Conservation (phyloP, 192 early-diverging fungal species). For the Allomyces arbusculus region DNA sequence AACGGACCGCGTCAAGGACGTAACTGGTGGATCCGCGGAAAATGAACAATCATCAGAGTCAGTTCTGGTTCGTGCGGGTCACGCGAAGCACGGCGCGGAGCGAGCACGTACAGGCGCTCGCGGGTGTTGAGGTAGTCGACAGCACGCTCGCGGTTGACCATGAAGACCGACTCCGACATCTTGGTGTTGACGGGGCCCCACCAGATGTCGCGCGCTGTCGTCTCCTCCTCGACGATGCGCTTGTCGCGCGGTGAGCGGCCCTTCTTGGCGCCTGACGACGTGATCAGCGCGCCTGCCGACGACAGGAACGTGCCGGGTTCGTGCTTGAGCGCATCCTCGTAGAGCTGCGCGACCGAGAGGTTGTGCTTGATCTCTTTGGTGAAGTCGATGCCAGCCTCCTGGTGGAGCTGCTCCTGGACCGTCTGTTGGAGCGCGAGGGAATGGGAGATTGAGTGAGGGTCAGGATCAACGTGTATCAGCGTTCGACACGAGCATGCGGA, state of each 20-base stretch:
- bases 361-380: conserved; percentile 68
- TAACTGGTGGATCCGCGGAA: no score
- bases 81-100: no score
- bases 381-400: conserved; percentile 56
- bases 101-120: conserved; percentile 75
- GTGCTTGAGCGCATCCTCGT: conserved; percentile 73
- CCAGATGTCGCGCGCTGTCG: conserved; percentile 70
- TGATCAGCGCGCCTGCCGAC: conserved; percentile 72
- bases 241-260: conserved; percentile 90
- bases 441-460: no score
- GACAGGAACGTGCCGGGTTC: conserved; percentile 77
- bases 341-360: conserved; percentile 63
- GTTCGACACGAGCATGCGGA: no score
- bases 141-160: conserved; percentile 88
- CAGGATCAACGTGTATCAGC: no score
- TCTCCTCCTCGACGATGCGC: conserved; percentile 82
- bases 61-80: no score
- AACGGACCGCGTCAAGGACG: conserved; percentile 62
- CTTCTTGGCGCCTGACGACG: conserved; percentile 78
- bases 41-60: no score
- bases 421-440: conserved; percentile 9
- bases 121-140: conserved; percentile 93
- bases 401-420: conserved; percentile 44
- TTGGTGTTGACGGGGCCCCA: conserved; percentile 97
- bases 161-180: conserved; percentile 58